phyloP scores from a whole-genome alignment of 129 eudicot genomes.

The Centrapalus pauciflorus region DNA sequence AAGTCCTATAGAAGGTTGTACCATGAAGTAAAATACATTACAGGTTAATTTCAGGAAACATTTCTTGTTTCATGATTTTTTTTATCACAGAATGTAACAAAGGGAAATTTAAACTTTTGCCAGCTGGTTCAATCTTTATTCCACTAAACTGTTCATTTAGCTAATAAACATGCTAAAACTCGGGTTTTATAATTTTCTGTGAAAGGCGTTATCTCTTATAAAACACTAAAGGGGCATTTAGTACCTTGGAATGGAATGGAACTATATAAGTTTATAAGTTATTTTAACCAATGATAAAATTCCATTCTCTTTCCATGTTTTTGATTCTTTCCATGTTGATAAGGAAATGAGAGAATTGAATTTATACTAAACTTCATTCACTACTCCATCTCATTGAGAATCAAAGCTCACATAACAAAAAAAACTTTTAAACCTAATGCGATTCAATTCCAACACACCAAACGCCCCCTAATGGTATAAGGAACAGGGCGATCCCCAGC shows the following conservation, averaged over 20 bases:
- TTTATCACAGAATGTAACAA: neutral
- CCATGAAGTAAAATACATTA: neutral
- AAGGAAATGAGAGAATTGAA: too few relatives aligned
- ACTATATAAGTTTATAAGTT: too few relatives aligned
- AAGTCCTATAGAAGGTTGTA: neutral
- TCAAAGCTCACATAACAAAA: too few relatives aligned
- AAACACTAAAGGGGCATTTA: too few relatives aligned
- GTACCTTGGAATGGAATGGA: too few relatives aligned
- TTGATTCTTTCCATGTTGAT: too few relatives aligned
- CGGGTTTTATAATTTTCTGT: neutral
- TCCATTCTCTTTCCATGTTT: too few relatives aligned
- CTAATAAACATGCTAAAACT: neutral
- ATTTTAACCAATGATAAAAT: too few relatives aligned
- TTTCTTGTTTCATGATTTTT: neutral
- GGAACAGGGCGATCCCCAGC: neutral
- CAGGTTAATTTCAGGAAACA: neutral
- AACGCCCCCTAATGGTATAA: neutral
- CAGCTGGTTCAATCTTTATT: neutral
- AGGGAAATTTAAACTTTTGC: neutral
- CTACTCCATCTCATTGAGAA: too few relatives aligned
- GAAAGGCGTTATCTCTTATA: constrained; percentile 2
- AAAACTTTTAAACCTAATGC: too few relatives aligned
- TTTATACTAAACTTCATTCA: too few relatives aligned
- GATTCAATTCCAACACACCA: too few relatives aligned
- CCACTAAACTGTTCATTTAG: neutral